Evolutionary conservation across 495 filamentous ascomycete species (phyloP).

Genomic region (Hypomontagnella monticulosa): DNA sequence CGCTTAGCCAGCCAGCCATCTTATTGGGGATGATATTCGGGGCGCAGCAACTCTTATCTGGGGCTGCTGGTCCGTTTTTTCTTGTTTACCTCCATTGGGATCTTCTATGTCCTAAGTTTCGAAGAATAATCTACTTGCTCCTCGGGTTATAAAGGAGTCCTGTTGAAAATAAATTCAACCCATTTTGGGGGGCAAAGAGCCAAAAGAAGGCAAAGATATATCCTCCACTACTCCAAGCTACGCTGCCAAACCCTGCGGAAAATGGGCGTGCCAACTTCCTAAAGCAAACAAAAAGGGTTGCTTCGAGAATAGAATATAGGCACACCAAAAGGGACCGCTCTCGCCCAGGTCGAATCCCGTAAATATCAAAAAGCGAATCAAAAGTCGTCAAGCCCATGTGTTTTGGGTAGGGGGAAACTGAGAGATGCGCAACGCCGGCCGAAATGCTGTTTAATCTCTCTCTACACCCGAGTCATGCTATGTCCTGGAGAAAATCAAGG

Average conservation of each 20-base stretch:
- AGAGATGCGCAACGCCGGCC: slow-evolving; percentile 42
- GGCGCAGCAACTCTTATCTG: slow-evolving; percentile 9
- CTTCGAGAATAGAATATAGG: slow-evolving; percentile 36
- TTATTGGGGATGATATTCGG: slow-evolving; percentile 17
- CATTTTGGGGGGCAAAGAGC: slow-evolving; percentile 28
- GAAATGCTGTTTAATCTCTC: slow-evolving; percentile 42
- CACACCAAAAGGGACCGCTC: slow-evolving; percentile 26
- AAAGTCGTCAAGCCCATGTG: slow-evolving; percentile 27
- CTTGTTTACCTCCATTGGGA: slow-evolving; percentile 4
- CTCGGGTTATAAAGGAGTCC: slow-evolving; percentile 16
- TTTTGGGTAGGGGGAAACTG: slow-evolving; percentile 21
- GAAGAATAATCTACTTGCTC: slow-evolving; percentile 31
- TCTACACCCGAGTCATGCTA: slow-evolving; percentile 43
- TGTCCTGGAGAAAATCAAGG: slow-evolving; percentile 41
- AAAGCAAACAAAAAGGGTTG: slow-evolving; percentile 37
- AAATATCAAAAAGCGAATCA: slow-evolving; percentile 35
- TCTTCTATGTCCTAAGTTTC: slow-evolving; percentile 17
- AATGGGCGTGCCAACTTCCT: slow-evolving; percentile 26
- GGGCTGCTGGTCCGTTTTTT: neutral
- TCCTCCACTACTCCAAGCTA: slow-evolving; percentile 45
- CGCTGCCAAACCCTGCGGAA: slow-evolving; percentile 30
- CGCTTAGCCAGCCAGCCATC: slow-evolving; percentile 25
- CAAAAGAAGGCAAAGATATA: slow-evolving; percentile 37
- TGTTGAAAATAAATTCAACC: slow-evolving; percentile 28
- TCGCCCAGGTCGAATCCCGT: slow-evolving; percentile 12